phyloP scores from a whole-genome alignment of 306 rosid genomes.

The Lablab purpureus region DNA sequence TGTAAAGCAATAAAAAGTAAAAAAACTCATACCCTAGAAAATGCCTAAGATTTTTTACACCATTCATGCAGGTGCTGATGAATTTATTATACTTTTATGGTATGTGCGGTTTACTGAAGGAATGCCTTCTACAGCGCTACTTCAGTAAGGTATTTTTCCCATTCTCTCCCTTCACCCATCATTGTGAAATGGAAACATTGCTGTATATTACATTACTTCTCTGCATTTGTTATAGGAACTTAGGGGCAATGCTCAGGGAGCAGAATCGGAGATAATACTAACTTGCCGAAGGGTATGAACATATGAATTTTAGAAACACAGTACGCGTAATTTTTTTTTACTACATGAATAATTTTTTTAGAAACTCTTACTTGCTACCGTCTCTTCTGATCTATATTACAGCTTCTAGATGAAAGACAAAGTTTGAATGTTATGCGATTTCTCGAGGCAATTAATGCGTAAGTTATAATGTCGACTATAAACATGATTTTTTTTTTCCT shows the following conservation, averaged over 20 bases:
- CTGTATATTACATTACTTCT: slow-evolving; percentile 23
- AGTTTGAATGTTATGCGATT: slow-evolving; percentile 87
- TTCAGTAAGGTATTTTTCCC: slow-evolving; percentile 73
- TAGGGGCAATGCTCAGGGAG: slow-evolving; percentile 68
- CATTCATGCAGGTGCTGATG: slow-evolving; percentile 67
- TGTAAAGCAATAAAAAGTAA: slow-evolving; percentile 1
- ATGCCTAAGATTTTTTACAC: slow-evolving; percentile 12
- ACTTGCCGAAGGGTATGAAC: slow-evolving; percentile 78
- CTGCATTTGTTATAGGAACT: slow-evolving; percentile 63
- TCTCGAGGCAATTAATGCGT: slow-evolving; percentile 81
- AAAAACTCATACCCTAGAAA: neutral
- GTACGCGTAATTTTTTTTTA: slow-evolving; percentile 12
- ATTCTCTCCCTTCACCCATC: neutral
- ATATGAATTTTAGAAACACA: slow-evolving; percentile 23
- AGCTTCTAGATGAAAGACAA: slow-evolving; percentile 89
- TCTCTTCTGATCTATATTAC: slow-evolving; percentile 48
- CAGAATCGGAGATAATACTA: slow-evolving; percentile 65
- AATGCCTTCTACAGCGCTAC: slow-evolving; percentile 89
- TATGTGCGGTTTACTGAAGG: slow-evolving; percentile 83
- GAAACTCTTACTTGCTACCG: slow-evolving; percentile 33
- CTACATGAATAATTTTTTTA: neutral
- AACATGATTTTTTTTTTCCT: slow-evolving; percentile 2
- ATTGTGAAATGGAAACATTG: slow-evolving; percentile 11
- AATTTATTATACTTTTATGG: slow-evolving; percentile 83
- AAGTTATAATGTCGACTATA: slow-evolving; percentile 42